phyloP scores from a whole-genome alignment of 2,329 filamentous ascomycete genomes.

The Botrytis galanthina region DNA sequence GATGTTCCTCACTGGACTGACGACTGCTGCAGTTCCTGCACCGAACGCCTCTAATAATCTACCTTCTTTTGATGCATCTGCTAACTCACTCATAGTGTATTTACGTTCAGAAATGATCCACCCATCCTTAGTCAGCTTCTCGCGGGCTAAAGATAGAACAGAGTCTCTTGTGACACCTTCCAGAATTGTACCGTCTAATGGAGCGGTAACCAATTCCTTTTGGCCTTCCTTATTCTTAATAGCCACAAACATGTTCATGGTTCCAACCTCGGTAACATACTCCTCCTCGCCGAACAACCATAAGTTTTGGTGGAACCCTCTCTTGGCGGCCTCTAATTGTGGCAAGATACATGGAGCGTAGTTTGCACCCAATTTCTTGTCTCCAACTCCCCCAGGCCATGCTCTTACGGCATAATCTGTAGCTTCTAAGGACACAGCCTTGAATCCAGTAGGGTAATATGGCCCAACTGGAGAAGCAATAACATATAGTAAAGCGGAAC shows the following conservation, averaged over 20 bases:
- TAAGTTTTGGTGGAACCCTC: constrained; percentile 96
- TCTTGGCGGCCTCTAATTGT: constrained; percentile 84
- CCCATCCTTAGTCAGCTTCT: constrained; percentile 78
- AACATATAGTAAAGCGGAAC: constrained; percentile 86
- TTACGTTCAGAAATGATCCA: constrained; percentile 89
- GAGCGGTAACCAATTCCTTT: constrained; percentile 92
- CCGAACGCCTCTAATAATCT: constrained; percentile 91
- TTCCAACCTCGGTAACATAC: constrained; percentile 94
- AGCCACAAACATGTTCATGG: constrained; percentile 96
- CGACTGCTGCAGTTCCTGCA: constrained; percentile 88
- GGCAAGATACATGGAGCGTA: constrained; percentile 99
- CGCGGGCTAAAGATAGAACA: constrained; percentile 78
- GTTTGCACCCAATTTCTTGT: constrained; percentile 98
- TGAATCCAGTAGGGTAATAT: constrained; percentile 98
- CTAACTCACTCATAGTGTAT: constrained; percentile 84
- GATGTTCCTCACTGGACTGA: constrained; percentile 85
- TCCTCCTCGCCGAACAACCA: constrained; percentile 97
- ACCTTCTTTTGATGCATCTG: constrained; percentile 78
- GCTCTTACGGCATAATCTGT: constrained; percentile 96
- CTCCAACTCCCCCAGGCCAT: constrained; percentile 95
- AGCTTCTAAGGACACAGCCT: constrained; percentile 91
- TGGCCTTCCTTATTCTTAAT: constrained; percentile 81
- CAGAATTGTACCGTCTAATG: constrained; percentile 92
- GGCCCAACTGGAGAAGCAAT: constrained; percentile 96
- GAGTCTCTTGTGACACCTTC: constrained; percentile 94